phyloP scores from a whole-genome alignment of 768 basidiomycete genomes.

The Mycena albidolilacea region DNA sequence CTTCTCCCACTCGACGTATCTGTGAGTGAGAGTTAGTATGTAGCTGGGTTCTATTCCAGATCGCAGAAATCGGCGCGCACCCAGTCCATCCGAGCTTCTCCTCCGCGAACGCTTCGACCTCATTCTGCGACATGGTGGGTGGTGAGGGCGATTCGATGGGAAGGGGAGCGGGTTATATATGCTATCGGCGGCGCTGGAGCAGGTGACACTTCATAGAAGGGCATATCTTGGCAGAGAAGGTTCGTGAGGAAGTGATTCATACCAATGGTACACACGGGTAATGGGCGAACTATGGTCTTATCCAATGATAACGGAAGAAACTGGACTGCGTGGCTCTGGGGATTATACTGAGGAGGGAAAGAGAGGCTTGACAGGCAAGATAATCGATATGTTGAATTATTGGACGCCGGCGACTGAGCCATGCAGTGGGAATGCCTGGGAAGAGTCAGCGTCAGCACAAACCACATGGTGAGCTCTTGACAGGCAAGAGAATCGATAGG shows the following conservation, averaged over 20 bases:
- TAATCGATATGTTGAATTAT: too few relatives aligned
- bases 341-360: background rate
- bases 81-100: conserved; percentile 57
- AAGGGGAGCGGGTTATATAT: conserved; percentile 19
- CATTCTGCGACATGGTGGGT: conserved; percentile 10
- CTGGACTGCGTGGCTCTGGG: background rate
- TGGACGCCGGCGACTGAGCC: too few relatives aligned
- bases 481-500: too few relatives aligned
- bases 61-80: conserved; percentile 41
- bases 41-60: too few relatives aligned
- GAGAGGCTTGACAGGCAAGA: too few relatives aligned
- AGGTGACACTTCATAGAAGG: background rate
- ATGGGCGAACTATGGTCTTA: background rate
- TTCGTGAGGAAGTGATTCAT: background rate
- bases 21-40: conserved; percentile 30
- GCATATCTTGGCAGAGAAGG: background rate
- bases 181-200: background rate
- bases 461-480: too few relatives aligned
- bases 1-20: conserved; percentile 67
- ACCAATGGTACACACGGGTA: background rate
- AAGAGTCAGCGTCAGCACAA: too few relatives aligned
- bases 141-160: background rate
- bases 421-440: too few relatives aligned
- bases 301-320: background rate
- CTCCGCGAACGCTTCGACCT: conserved; percentile 49